Conservation (phyloP, 805 yeast species). For the Candida arabinofermentans region DNA sequence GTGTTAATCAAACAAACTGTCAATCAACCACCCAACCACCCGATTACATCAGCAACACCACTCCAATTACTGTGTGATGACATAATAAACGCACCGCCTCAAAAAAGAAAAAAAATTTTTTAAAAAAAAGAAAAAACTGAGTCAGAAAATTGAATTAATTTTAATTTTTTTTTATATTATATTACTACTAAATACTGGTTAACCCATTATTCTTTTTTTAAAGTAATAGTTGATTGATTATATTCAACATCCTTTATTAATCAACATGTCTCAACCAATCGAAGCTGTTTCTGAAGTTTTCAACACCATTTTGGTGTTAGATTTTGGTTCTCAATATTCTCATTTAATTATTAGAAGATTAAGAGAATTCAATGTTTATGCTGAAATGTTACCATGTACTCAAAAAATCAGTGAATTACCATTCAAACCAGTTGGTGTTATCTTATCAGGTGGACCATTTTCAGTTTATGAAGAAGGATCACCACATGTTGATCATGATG, state of each 20-base stretch:
- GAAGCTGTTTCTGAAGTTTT: slow-evolving; percentile 79
- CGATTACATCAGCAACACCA: background rate
- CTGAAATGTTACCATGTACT: slow-evolving; percentile 99
- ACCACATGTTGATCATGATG: slow-evolving; percentile 95
- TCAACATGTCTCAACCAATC: slow-evolving; percentile 15
- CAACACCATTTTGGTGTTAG: slow-evolving; percentile 95
- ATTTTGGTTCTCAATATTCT: slow-evolving; percentile 97
- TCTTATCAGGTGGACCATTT: slow-evolving; percentile 96
- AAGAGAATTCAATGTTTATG: slow-evolving; percentile 96
- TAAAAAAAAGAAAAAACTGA: too few relatives aligned
- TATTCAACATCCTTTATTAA: background rate
- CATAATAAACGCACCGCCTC: too few relatives aligned
- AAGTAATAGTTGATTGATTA: background rate
- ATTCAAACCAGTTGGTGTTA: slow-evolving; percentile 96
- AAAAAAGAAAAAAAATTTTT: background rate
- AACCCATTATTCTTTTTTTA: background rate
- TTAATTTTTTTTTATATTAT: background rate
- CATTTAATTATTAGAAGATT: slow-evolving; percentile 95
- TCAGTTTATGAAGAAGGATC: slow-evolving; percentile 94
- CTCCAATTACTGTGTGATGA: too few relatives aligned
- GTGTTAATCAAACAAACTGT: too few relatives aligned
- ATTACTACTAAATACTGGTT: too few relatives aligned
- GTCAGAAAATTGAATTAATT: background rate
- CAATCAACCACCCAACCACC: too few relatives aligned
- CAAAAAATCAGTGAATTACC: slow-evolving; percentile 89